Evolutionary conservation across 129 eudicot genomes (phyloP), one percentile per base, ranked within the genome.

Genomic region (Lonicera japonica): DNA sequence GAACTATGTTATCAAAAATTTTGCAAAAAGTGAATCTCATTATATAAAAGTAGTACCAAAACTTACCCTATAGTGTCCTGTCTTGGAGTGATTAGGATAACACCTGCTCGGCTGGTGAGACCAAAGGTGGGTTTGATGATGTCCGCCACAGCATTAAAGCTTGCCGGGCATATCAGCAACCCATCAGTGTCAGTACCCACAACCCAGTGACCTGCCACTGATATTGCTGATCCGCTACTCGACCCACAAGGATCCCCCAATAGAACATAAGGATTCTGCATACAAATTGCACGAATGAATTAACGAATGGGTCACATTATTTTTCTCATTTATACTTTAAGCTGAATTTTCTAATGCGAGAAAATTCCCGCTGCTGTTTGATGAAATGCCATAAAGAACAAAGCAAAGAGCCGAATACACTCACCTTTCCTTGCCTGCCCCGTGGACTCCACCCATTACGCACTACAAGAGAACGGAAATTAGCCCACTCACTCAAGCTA

Each of bases 151-250:
- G 85, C 70, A 56, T 85, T 85, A 16, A 58, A 69, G 58, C 79
- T 61, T 11, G 85, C 63, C 2, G 94, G 90, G 58, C 89, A 85
- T 46, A 88, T 10, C 43, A 88, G 82, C 18, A 89, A 88, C 15
- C 94, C 86, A 20, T 77, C 83, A 0, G 96, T 88, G 70, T 88
- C 96, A 1, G 94, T 82, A 15, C 96, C n/a, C n/a, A n/a, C n/a
- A n/a, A 15, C 96, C 96, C 22, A 88, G 76, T 3, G 96, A 76
- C 13, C 79, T 6, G 88, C 90, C 19, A 83, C 91, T 0, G 95
- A 83, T 78, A 86, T 80, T 51, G 91, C 97, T 3, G 97, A 81
- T 29, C 97, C 95, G 36, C 88, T 89, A 77, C 91, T 89, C 15
- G 97, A 89, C 4, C 97, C 97, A 55, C 95, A 80, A 6, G 91